phyloP scores from a whole-genome alignment of 1,284 basidiomycete genomes.

The Rugosomyces carneus region DNA sequence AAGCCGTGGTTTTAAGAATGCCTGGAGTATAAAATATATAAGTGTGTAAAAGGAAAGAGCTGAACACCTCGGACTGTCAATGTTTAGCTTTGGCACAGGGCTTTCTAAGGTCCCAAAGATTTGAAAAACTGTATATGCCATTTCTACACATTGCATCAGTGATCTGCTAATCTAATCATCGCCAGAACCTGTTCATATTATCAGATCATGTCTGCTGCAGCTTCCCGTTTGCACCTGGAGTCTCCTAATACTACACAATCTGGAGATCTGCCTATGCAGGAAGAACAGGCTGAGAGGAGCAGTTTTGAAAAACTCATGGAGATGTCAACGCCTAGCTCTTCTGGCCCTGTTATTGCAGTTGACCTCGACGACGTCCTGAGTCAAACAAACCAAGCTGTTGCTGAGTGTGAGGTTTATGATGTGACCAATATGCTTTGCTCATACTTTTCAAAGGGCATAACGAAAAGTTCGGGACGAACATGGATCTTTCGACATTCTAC shows the following conservation, averaged over 20 bases:
- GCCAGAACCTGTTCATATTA: not conserved
- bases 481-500: conserved; percentile 50
- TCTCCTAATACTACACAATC: conserved; percentile 11
- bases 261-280: conserved; percentile 8
- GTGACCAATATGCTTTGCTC: not conserved
- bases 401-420: conserved; percentile 49
- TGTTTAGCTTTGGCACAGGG: too few relatives aligned
- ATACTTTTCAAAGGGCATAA: conserved; percentile 57
- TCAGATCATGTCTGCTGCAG: conserved; percentile 26
- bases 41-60: too few relatives aligned
- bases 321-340: conserved; percentile 21
- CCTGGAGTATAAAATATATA: too few relatives aligned
- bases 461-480: conserved; percentile 48
- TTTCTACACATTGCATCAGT: not conserved
- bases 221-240: conserved; percentile 24
- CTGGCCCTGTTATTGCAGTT: conserved; percentile 53
- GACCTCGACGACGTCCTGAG: conserved; percentile 77
- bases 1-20: too few relatives aligned
- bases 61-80: too few relatives aligned
- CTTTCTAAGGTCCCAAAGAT: too few relatives aligned
- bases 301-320: conserved; percentile 22
- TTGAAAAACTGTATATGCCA: too few relatives aligned
- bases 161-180: not conserved
- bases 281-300: conserved; percentile 18
- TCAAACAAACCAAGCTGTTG: conserved; percentile 60